phyloP scores from a whole-genome alignment of 768 basidiomycete species.

The Cystofilobasidium macerans region DNA sequence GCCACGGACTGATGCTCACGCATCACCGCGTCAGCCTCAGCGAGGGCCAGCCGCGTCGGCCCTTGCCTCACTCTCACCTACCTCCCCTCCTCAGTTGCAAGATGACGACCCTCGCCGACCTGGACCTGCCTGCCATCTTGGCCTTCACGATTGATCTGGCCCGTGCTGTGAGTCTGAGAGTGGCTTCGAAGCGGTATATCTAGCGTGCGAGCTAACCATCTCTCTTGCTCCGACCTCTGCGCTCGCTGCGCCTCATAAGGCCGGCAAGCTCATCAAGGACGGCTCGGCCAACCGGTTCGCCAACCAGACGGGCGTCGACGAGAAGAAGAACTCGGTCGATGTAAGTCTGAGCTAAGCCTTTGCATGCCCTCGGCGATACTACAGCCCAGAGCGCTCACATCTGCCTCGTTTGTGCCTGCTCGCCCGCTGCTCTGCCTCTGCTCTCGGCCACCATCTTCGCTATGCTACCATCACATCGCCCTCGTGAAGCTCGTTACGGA shows the following conservation, averaged over 20 bases:
- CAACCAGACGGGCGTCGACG: slow-evolving; percentile 46
- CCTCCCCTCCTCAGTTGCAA: not conserved
- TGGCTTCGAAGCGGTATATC: slow-evolving; percentile 46
- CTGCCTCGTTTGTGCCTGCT: too few relatives aligned
- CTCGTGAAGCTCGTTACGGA: slow-evolving; percentile 64
- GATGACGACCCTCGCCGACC: not conserved
- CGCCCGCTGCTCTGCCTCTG: too few relatives aligned
- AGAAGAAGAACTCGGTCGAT: slow-evolving; percentile 91
- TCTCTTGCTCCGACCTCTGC: too few relatives aligned
- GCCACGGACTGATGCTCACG: too few relatives aligned
- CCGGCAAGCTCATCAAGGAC: slow-evolving; percentile 43
- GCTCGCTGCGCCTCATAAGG: slow-evolving; percentile 39
- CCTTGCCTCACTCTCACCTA: not conserved
- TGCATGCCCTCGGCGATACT: too few relatives aligned
- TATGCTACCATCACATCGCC: not conserved
- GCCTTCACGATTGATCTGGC: slow-evolving; percentile 62
- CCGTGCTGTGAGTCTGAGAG: slow-evolving; percentile 59
- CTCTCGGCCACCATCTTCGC: not conserved
- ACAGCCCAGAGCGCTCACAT: too few relatives aligned
- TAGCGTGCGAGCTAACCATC: not conserved
- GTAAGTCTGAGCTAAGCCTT: too few relatives aligned
- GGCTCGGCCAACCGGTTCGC: slow-evolving; percentile 53
- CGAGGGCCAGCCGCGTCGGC: too few relatives aligned
- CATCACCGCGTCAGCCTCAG: too few relatives aligned
- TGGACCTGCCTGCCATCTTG: slow-evolving; percentile 36